Percentiles rank a stretch among this genome's conserved stretches.
Conservation (phyloP, 2,329 filamentous ascomycete species). For the Neoascochyta sp. region DNA sequence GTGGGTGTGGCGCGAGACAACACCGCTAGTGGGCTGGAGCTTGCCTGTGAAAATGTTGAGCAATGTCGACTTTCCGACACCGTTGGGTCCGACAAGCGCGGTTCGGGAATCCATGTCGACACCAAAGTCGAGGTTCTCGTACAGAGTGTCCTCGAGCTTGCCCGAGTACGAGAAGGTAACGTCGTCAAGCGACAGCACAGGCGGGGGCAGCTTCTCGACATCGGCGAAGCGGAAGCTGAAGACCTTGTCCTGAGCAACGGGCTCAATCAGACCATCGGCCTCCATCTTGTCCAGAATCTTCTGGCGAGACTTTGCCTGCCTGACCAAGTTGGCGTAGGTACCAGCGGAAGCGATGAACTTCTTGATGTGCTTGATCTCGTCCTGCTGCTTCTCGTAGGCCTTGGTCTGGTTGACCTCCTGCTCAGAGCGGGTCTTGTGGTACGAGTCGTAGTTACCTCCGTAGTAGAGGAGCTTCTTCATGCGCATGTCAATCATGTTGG, state of each 20-base stretch:
- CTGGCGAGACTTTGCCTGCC: constrained; percentile 97
- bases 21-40: constrained; percentile 76
- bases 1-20: constrained; percentile 89
- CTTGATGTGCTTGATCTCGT: constrained; percentile 99
- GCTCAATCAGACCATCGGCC: constrained; percentile 96
- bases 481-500: constrained; percentile 98
- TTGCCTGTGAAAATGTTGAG: constrained; percentile 96
- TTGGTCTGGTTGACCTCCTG: constrained; percentile 98
- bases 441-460: constrained; percentile 98
- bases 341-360: constrained; percentile 99
- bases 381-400: constrained; percentile 98
- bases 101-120: constrained; percentile 99
- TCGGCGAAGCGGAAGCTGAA: constrained; percentile 99
- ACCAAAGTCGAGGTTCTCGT: constrained; percentile 94
- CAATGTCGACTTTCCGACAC: constrained; percentile 97
- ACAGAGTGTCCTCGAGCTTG: constrained; percentile 81
- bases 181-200: constrained; percentile 91
- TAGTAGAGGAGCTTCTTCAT: constrained; percentile 88
- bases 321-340: constrained; percentile 99
- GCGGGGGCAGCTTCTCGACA: constrained; percentile 97
- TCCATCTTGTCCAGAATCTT: constrained; percentile 99
- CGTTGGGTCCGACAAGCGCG: constrained; percentile 94
- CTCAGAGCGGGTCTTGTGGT: constrained; percentile 89
- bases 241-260: constrained; percentile 76
- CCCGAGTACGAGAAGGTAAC: constrained; percentile 98